These are phyloP conservation scores for Cordyceps sp. DNA, from an alignment of 2,329 filamentous ascomycete species.

Conservation along the genomic window DNA sequence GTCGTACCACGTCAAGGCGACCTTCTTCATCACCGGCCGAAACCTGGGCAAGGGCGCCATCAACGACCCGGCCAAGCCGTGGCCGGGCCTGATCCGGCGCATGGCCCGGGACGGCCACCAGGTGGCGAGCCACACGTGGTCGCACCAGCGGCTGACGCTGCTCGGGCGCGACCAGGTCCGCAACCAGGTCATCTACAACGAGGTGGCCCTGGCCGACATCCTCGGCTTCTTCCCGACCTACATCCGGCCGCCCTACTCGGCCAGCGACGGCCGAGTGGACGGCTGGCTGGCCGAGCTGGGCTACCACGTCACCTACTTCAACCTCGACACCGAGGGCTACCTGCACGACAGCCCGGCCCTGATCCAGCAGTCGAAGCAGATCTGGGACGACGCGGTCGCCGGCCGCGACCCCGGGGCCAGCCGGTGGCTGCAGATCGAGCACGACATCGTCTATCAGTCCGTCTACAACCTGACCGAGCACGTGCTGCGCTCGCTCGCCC, in stretches of 20 bases:
- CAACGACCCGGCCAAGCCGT: conserved; percentile 17
- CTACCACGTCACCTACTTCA: conserved; percentile 39
- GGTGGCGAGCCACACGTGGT: conserved; percentile 28
- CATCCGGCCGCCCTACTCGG: conserved; percentile 27
- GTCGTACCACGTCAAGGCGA: conserved; percentile 18
- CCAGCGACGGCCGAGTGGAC: conserved; percentile 21
- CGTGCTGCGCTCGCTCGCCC: conserved; percentile 18
- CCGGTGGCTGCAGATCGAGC: neutral
- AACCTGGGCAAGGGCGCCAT: conserved; percentile 25
- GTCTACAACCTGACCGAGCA: conserved; percentile 13
- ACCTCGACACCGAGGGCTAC: conserved; percentile 46
- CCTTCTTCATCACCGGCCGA: conserved; percentile 25
- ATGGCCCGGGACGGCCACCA: conserved; percentile 27
- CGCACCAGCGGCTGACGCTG: conserved; percentile 28
- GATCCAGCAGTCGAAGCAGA: neutral
- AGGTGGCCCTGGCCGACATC: conserved; percentile 24
- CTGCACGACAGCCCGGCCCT: conserved; percentile 20
- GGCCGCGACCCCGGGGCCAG: neutral
- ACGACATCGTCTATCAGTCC: neutral
- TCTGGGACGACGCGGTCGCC: conserved; percentile 4
- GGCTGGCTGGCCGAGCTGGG: conserved; percentile 21
- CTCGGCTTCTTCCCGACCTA: conserved; percentile 24
- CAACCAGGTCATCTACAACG: conserved; percentile 25
- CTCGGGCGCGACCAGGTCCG: conserved; percentile 6
- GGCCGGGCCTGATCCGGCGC: conserved; percentile 19